phyloP scores from a whole-genome alignment of 192 early-diverging fungal species.

The Mycoemilia scoparia region DNA sequence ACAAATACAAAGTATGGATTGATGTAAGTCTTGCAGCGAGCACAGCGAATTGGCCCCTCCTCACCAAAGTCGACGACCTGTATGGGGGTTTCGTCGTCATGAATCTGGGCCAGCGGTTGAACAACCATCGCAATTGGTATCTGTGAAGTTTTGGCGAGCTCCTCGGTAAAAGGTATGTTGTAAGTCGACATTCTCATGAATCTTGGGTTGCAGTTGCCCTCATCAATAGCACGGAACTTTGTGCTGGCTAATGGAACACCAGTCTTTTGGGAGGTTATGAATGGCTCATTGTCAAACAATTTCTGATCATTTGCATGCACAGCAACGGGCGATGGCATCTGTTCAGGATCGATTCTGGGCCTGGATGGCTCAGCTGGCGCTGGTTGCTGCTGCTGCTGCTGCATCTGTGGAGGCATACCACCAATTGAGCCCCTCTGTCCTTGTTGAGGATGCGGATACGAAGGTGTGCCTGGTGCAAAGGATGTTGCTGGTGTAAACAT shows the following conservation, averaged over 20 bases:
- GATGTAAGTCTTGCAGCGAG: slow-evolving; percentile 83
- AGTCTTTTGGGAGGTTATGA: slow-evolving; percentile 48
- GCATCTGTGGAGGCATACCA: no score
- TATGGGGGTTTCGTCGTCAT: slow-evolving; percentile 58
- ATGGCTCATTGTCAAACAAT: slow-evolving; percentile 39
- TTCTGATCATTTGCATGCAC: slow-evolving; percentile 73
- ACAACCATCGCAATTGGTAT: slow-evolving; percentile 76
- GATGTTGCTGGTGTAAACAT: no score
- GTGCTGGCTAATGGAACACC: slow-evolving; percentile 66
- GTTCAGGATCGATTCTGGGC: slow-evolving; percentile 80
- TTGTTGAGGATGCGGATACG: no score
- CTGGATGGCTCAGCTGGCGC: slow-evolving; percentile 17
- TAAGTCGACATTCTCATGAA: slow-evolving; percentile 81
- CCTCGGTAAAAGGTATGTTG: slow-evolving; percentile 67
- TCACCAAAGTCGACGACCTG: slow-evolving; percentile 70
- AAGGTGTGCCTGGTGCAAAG: no score
- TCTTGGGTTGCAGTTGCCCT: slow-evolving; percentile 82
- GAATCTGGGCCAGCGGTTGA: slow-evolving; percentile 78
- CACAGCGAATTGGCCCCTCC: slow-evolving; percentile 72
- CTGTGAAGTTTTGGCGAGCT: slow-evolving; percentile 55
- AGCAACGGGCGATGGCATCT: slow-evolving; percentile 74
- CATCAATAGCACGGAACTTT: slow-evolving; percentile 65
- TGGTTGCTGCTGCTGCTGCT: slow-evolving; percentile 15
- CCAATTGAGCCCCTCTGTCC: no score
- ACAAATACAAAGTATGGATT: slow-evolving; percentile 79